These are phyloP conservation scores for Wickerhamiella galacta DNA, from an alignment of 805 yeast genomes.

Conservation along the genomic window DNA sequence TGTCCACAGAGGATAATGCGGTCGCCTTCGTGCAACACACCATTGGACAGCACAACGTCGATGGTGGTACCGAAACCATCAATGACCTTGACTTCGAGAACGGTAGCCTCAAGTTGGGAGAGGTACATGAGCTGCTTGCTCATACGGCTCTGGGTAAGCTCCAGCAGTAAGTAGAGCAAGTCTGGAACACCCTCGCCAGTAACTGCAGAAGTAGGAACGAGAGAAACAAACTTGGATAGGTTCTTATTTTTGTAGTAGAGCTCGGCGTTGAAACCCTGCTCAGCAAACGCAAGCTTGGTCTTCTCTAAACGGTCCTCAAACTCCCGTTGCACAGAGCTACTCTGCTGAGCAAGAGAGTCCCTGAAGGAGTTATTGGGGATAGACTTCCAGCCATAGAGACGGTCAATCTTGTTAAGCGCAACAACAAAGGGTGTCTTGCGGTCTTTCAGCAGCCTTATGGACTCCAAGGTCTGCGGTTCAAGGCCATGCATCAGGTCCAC, in stretches of 20 bases:
- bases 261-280: slow-evolving; percentile 97
- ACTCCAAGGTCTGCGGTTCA: slow-evolving; percentile 94
- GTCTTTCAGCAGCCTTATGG: slow-evolving; percentile 79
- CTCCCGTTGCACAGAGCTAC: slow-evolving; percentile 74
- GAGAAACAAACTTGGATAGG: slow-evolving; percentile 81
- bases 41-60: slow-evolving; percentile 95
- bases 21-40: slow-evolving; percentile 89
- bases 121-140: slow-evolving; percentile 94
- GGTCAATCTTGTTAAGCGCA: slow-evolving; percentile 93
- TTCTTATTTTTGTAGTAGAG: slow-evolving; percentile 90
- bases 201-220: slow-evolving; percentile 96
- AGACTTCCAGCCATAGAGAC: slow-evolving; percentile 87
- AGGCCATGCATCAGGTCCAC: slow-evolving; percentile 98
- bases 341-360: slow-evolving; percentile 74
- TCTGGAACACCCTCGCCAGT: slow-evolving; percentile 99
- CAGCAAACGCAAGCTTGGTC: slow-evolving; percentile 82
- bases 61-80: slow-evolving; percentile 98
- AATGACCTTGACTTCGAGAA: slow-evolving; percentile 92
- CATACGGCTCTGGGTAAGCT: slow-evolving; percentile 96
- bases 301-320: slow-evolving; percentile 74
- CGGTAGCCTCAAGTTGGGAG: slow-evolving; percentile 86
- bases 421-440: slow-evolving; percentile 97
- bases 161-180: slow-evolving; percentile 84
- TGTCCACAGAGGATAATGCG: slow-evolving; percentile 90
- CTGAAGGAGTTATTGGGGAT: slow-evolving; percentile 91